Percentiles rank a stretch among this genome's conserved stretches.
Conservation (phyloP, 495 filamentous ascomycete species). For the Podospora pseudocomata region DNA sequence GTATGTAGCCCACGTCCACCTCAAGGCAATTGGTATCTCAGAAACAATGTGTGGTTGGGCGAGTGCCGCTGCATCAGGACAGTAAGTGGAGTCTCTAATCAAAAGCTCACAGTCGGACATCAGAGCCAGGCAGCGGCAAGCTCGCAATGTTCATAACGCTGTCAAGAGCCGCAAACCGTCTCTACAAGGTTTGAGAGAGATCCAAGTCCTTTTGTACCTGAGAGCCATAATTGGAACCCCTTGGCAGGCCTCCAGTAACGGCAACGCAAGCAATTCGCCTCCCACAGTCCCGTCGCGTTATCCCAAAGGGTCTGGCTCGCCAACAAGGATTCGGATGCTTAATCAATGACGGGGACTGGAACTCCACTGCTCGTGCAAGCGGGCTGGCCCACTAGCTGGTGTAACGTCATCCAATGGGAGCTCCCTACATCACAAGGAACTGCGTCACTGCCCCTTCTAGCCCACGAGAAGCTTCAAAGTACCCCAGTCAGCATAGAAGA, state of each 20-base stretch:
- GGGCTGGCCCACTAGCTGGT: neutral
- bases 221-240: neutral
- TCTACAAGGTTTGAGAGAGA: neutral
- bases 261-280: neutral
- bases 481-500: neutral
- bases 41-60: neutral
- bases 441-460: slow-evolving; percentile 8
- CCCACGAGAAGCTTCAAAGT: neutral
- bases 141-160: neutral
- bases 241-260: neutral
- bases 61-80: neutral
- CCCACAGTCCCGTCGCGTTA: neutral
- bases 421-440: neutral
- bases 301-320: neutral
- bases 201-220: neutral
- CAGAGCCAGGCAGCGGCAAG: neutral
- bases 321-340: neutral
- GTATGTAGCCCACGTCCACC: too few relatives aligned
- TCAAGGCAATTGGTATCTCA: too few relatives aligned
- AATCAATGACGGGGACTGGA: neutral
- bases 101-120: neutral
- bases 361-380: neutral
- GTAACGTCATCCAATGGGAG: neutral
- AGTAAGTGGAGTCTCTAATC: neutral
- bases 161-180: neutral